Evolutionary conservation across 108 stramenopile genomes (phyloP).

Genomic region (Phaeodactylum tricornutum): DNA sequence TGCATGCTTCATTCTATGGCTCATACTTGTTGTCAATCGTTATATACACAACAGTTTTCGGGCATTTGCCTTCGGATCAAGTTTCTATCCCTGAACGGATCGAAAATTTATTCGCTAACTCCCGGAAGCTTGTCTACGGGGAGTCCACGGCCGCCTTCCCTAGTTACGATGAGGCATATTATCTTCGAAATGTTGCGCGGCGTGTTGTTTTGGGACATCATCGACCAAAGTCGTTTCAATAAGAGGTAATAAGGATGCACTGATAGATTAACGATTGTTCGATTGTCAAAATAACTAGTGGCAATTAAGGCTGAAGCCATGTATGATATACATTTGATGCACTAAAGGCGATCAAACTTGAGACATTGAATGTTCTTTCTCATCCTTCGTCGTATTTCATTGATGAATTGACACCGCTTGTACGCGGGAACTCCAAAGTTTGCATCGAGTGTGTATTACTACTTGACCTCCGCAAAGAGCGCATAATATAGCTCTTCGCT

Average conservation of each 20-base stretch:
- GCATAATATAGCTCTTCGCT: conserved; percentile 3
- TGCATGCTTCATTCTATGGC: conserved; percentile 42
- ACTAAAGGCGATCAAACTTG: too few relatives aligned
- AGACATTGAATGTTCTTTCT: too few relatives aligned
- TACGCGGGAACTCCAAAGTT: too few relatives aligned
- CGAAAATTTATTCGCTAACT: conserved; percentile 17
- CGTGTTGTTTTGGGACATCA: conserved; percentile 23
- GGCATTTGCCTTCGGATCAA: conserved; percentile 18
- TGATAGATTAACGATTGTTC: too few relatives aligned
- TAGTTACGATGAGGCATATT: conserved; percentile 19
- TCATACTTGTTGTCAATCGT: conserved; percentile 33
- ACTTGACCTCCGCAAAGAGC: background rate
- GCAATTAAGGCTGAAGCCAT: too few relatives aligned
- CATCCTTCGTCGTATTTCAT: too few relatives aligned
- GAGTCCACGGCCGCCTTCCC: conserved; percentile 15
- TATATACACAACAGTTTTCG: conserved; percentile 32
- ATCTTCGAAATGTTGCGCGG: conserved; percentile 26
- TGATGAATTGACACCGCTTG: too few relatives aligned
- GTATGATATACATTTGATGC: too few relatives aligned
- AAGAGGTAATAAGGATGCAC: too few relatives aligned
- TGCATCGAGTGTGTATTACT: too few relatives aligned
- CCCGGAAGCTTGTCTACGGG: conserved; percentile 15
- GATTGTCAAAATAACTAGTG: too few relatives aligned
- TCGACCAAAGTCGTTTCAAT: conserved; percentile 12
- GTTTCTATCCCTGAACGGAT: conserved; percentile 8